These are phyloP conservation scores for Begonia peltatifolia DNA, from an alignment of 306 rosid genomes.

Conservation along the genomic window DNA sequence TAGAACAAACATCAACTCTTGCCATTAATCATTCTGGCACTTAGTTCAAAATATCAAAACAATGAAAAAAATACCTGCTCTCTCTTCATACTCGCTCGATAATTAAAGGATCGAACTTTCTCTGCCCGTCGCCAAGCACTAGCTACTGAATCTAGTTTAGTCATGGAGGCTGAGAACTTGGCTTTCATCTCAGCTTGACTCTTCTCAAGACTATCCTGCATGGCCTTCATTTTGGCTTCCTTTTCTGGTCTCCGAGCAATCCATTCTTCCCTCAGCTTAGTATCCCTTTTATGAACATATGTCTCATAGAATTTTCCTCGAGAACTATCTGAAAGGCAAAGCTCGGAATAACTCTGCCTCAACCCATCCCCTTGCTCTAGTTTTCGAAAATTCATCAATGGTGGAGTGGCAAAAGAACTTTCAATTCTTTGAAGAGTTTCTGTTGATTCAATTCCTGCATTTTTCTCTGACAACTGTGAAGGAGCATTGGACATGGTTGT, in stretches of 20 bases:
- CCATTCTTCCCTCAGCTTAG: constrained; percentile 87
- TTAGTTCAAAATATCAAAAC: neutral
- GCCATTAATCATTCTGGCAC: neutral
- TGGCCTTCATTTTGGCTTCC: constrained; percentile 90
- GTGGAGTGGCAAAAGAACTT: constrained; percentile 18
- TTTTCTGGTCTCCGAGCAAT: constrained; percentile 65
- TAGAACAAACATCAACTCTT: neutral
- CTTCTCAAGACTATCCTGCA: constrained; percentile 82
- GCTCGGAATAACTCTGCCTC: neutral
- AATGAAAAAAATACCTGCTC: constrained; percentile 47
- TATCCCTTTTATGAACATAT: constrained; percentile 89
- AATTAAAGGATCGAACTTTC: constrained; percentile 55
- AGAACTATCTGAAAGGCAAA: constrained; percentile 16
- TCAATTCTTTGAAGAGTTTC: constrained; percentile 25
- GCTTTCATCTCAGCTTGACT: constrained; percentile 74
- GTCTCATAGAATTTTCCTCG: constrained; percentile 81
- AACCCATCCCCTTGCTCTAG: constrained; percentile 40
- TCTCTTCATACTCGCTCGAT: constrained; percentile 31
- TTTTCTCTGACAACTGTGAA: constrained; percentile 24
- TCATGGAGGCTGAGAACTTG: constrained; percentile 57
- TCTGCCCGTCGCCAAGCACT: constrained; percentile 43
- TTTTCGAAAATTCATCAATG: constrained; percentile 20
- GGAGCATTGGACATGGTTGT: constrained; percentile 38
- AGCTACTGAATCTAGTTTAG: constrained; percentile 38
- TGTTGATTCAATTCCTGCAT: constrained; percentile 20